phyloP scores from a whole-genome alignment of 352 stramenopile genomes.

The Lagenidium sp. region DNA sequence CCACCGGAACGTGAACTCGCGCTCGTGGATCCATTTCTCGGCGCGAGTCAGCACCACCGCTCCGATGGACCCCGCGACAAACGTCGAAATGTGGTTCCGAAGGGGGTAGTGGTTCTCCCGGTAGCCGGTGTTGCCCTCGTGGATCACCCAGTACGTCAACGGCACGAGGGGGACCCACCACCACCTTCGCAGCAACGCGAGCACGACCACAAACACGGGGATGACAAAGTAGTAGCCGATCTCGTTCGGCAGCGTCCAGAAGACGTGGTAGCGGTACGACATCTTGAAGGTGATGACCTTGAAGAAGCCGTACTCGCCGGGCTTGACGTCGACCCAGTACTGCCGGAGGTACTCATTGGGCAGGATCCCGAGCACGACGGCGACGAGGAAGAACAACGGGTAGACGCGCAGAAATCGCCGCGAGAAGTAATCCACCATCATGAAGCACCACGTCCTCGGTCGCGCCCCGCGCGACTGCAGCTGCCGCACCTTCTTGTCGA shows the following conservation, averaged over 20 bases:
- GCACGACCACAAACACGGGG: conserved; percentile 18
- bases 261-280: conserved; percentile 31
- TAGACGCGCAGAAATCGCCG: conserved; percentile 41
- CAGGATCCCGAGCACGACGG: conserved; percentile 22
- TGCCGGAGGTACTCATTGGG: conserved; percentile 16
- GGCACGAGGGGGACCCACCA: conserved; percentile 26
- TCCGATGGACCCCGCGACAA: conserved; percentile 24
- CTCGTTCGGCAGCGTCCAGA: conserved; percentile 41
- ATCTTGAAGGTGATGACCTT: conserved; percentile 33
- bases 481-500: conserved; percentile 30
- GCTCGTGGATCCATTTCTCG: conserved; percentile 10
- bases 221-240: conserved; percentile 49
- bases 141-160: conserved; percentile 20
- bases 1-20: conserved; percentile 9
- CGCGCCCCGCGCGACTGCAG: conserved; percentile 17
- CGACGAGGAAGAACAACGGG: conserved; percentile 28
- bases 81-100: conserved; percentile 21
- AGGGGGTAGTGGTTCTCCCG: conserved; percentile 13
- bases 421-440: conserved; percentile 30
- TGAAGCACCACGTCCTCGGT: conserved; percentile 18
- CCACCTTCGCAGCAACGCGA: conserved; percentile 10
- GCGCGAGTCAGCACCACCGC: conserved; percentile 19
- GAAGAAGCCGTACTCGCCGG: conserved; percentile 19
- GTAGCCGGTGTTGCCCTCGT: conserved; percentile 18
- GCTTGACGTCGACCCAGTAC: conserved; percentile 19